Base-by-base conservation (phyloP, 192 early-diverging fungal species). In the Pilobolus umbonatus region DNA sequence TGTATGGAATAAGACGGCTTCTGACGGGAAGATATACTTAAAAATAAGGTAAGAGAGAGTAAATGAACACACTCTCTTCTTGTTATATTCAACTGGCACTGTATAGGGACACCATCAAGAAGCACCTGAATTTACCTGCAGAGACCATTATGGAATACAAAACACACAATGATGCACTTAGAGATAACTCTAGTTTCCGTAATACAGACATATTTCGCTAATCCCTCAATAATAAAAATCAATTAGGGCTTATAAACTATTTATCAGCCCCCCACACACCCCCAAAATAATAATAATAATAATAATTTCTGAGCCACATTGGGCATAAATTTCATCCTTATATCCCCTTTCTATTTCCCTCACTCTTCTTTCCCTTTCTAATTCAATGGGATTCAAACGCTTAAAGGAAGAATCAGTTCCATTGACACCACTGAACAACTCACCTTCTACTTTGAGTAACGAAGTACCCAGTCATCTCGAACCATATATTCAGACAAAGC, bases 141-240 rank as follows among this genome's bases (percentile, higher is more conserved):
- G 90, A 93, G 32, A 89, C 88, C 45, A 76, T 89, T 28, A 89
- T 98, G 82, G 93, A 98, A 58, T 98, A 98, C 73, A 98, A 98
- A 80, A 88, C 90, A 6, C 93, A 98, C 69, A 87, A 88, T 55
- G 85, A 87, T 60, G 88, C 91, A 17, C 70, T 95, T 52, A 86
- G 86, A 68, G 91, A 93, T 67, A 90, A 88, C 65, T 89, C 88
- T 4, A 88, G 84, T 68, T 95, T 93, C 75, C 80, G 88, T 45
- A 88, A 89, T 65, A 88, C 93, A 2, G 90, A 93, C 58, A 73
- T 86, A 31, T 87, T 83, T 29, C 77, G 81, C 68, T 80, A 61
- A 82, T n/a, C n/a, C 1, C 2, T 38, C 36, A 12, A 38, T 38
- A 38, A 38, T 38, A 38, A n/a, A 38, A 8, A 38, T 12, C 36